Conservation (phyloP, 208 protist species). For the Crithidia thermophila region DNA sequence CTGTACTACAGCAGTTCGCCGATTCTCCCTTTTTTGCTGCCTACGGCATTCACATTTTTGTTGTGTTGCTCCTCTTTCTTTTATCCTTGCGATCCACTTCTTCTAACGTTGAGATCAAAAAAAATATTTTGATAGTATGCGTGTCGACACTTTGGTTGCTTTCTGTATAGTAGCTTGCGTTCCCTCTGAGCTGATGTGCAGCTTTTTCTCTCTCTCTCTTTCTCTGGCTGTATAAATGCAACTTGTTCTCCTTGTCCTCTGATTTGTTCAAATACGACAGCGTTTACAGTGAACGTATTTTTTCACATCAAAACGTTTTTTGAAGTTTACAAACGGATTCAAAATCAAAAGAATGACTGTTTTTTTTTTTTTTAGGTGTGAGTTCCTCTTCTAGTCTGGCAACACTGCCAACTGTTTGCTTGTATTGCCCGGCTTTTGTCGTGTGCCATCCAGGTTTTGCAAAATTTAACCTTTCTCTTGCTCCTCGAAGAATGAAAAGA, state of each 20-base stretch:
- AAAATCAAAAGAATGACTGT: conserved; percentile 12
- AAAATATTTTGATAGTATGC: no score
- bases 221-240: not conserved
- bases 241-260: no score
- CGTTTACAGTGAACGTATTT: not conserved
- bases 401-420: not conserved
- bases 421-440: not conserved
- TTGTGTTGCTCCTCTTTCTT: no score
- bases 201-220: no score
- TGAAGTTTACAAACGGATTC: not conserved
- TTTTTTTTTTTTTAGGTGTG: conserved; percentile 9
- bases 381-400: not conserved
- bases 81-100: not conserved
- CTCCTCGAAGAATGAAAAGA: not conserved
- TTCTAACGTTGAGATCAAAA: no score
- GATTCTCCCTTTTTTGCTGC: no score
- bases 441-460: not conserved
- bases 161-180: no score
- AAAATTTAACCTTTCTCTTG: not conserved
- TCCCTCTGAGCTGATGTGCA: no score
- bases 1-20: no score
- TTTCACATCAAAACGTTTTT: not conserved
- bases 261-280: not conserved
- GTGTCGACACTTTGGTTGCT: no score
- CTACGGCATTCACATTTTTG: no score